phyloP scores from a whole-genome alignment of 176 grass and related monocot genomes.

The Chloris gayana region DNA sequence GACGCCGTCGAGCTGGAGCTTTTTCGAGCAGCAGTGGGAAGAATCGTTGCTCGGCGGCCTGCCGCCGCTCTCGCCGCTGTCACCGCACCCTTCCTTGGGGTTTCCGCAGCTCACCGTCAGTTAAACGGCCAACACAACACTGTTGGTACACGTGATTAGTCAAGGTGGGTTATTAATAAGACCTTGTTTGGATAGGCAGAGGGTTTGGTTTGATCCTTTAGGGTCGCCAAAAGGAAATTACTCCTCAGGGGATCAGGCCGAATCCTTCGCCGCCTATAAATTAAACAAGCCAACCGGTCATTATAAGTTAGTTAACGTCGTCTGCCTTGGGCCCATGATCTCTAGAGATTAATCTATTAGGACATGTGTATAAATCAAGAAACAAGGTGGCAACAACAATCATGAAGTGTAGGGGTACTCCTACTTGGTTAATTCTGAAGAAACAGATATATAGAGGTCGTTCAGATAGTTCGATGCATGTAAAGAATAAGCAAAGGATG shows the following conservation, averaged over 20 bases:
- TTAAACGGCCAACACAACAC: neutral
- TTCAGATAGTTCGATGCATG: slow-evolving; percentile 14
- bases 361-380: neutral
- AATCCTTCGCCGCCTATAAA: neutral
- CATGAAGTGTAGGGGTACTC: neutral
- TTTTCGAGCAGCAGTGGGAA: slow-evolving; percentile 48
- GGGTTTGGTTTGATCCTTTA: neutral
- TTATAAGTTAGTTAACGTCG: slow-evolving; percentile 7
- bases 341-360: slow-evolving; percentile 13
- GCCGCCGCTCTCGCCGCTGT: slow-evolving; percentile 55
- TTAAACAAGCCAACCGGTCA: neutral
- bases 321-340: neutral
- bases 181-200: neutral
- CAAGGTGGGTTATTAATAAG: slow-evolving; percentile 4
- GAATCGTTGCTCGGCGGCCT: slow-evolving; percentile 33
- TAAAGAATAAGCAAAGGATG: slow-evolving; percentile 30
- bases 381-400: neutral
- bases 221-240: slow-evolving; percentile 6
- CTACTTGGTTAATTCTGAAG: neutral
- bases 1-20: slow-evolving; percentile 45
- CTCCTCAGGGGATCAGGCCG: neutral
- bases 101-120: slow-evolving; percentile 52
- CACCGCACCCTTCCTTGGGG: slow-evolving; percentile 40
- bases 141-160: neutral
- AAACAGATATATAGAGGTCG: neutral